Percentiles rank a stretch among this genome's conserved stretches.
Evolutionary conservation across 768 basidiomycete genomes (phyloP).

Genomic region (Leccinum pellstonianum): DNA sequence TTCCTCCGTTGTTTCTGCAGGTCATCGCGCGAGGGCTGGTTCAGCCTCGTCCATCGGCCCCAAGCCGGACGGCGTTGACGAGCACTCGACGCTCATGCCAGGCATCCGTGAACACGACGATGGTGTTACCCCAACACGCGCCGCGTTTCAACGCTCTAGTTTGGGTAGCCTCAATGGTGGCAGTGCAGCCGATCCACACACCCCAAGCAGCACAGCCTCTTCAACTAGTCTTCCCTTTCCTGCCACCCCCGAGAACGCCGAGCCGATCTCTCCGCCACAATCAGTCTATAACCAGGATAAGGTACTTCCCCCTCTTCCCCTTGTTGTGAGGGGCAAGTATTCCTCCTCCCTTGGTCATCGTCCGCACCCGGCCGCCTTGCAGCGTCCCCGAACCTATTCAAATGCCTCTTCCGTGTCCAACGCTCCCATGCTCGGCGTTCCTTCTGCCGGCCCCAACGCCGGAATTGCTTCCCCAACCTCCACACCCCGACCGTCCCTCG

Average conservation of each 20-base stretch:
- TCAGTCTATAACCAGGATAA: conserved; percentile 28
- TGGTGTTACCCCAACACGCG: conserved; percentile 30
- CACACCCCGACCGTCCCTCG: conserved; percentile 14
- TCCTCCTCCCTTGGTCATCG: conserved; percentile 18
- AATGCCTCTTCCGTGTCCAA: conserved; percentile 30
- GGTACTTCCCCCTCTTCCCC: conserved; percentile 33
- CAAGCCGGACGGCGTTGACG: conserved; percentile 1
- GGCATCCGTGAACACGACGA: conserved; percentile 32
- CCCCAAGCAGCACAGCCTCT: conserved; percentile 33
- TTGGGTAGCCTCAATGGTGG: conserved; percentile 23
- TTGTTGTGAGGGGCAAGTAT: conserved; percentile 15
- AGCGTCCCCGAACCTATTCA: conserved; percentile 36
- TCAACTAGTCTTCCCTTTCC: conserved; percentile 33
- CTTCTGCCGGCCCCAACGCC: conserved; percentile 7
- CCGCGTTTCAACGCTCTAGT: conserved; percentile 29
- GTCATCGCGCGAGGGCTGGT: conserved; percentile 10
- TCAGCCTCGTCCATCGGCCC: conserved; percentile 16
- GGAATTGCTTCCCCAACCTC: conserved; percentile 12
- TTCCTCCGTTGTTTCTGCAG: conserved; percentile 12
- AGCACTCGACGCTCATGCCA: conserved; percentile 21
- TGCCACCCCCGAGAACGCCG: conserved; percentile 26
- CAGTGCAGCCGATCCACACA: conserved; percentile 22
- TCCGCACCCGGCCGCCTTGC: conserved; percentile 9
- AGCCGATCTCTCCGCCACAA: conserved; percentile 14
- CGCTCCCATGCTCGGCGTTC: conserved; percentile 14